These are phyloP conservation scores for Helotiales sp. DNA, from an alignment of 2,329 filamentous ascomycete genomes.

Conservation along the genomic window DNA sequence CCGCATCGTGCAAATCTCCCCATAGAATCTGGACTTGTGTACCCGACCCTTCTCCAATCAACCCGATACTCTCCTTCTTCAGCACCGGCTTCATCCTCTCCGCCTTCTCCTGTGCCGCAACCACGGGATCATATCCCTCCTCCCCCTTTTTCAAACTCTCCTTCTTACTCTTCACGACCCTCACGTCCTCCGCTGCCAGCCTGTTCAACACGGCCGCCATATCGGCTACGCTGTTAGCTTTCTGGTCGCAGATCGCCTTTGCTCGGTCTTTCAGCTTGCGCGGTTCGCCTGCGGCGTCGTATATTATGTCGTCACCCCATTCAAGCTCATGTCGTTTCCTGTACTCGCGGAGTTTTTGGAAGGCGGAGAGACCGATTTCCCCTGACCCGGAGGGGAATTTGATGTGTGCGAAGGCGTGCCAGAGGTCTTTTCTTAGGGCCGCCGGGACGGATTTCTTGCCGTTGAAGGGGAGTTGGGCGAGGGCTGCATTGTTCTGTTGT, in stretches of 20 bases:
- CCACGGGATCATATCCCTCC: background rate
- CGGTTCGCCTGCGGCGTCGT: slow-evolving; percentile 42
- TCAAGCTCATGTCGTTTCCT: slow-evolving; percentile 65
- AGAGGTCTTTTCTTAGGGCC: slow-evolving; percentile 70
- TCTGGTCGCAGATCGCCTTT: slow-evolving; percentile 61
- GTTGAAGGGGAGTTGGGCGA: slow-evolving; percentile 66
- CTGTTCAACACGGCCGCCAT: slow-evolving; percentile 53
- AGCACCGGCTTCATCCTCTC: slow-evolving; percentile 3
- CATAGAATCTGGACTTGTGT: slow-evolving; percentile 41
- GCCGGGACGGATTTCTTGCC: slow-evolving; percentile 70
- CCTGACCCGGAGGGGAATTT: slow-evolving; percentile 59
- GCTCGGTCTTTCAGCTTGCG: slow-evolving; percentile 47
- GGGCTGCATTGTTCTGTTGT: slow-evolving; percentile 50
- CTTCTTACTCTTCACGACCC: slow-evolving; percentile 16
- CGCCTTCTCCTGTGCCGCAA: background rate
- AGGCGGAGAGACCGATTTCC: slow-evolving; percentile 62
- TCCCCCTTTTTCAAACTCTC: slow-evolving; percentile 24
- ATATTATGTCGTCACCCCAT: slow-evolving; percentile 56
- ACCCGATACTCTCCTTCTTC: slow-evolving; percentile 20
- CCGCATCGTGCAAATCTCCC: slow-evolving; percentile 45
- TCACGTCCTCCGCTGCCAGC: slow-evolving; percentile 21
- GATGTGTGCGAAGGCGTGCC: slow-evolving; percentile 65
- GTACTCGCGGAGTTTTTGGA: slow-evolving; percentile 68
- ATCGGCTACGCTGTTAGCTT: slow-evolving; percentile 66
- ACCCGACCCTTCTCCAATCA: slow-evolving; percentile 29